Evolutionary conservation across 192 early-diverging fungal genomes (phyloP).

Genomic region (Pilobolus umbonatus): DNA sequence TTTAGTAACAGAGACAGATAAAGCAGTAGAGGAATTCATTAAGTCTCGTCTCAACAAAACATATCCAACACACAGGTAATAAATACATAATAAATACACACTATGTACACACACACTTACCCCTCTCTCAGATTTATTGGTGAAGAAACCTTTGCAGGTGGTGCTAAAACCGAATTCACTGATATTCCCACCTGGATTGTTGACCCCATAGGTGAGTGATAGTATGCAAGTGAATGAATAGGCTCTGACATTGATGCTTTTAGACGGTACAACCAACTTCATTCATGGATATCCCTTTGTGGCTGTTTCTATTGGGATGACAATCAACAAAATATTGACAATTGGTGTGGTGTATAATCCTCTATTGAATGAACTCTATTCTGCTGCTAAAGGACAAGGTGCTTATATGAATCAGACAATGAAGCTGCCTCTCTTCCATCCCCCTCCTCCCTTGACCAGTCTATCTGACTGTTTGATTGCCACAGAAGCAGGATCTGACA

Average conservation of each 20-base stretch:
- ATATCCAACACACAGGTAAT: constrained; percentile 64
- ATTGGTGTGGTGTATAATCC: constrained; percentile 93
- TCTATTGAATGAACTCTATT: constrained; percentile 72
- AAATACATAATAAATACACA: neutral
- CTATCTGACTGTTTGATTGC: constrained; percentile 69
- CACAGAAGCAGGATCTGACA: constrained; percentile 82
- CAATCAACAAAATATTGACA: constrained; percentile 64
- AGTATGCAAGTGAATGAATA: neutral
- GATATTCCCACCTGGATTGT: constrained; percentile 85
- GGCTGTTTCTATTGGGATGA: constrained; percentile 81
- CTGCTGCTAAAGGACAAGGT: constrained; percentile 56
- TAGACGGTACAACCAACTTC: constrained; percentile 77
- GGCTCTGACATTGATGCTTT: neutral
- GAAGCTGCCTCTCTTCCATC: constrained; percentile 57
- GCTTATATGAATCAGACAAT: constrained; percentile 55
- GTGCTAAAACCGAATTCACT: constrained; percentile 47
- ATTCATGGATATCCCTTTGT: constrained; percentile 79
- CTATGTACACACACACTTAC: neutral
- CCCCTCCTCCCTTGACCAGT: constrained; percentile 51
- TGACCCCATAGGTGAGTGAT: constrained; percentile 67
- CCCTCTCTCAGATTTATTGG: constrained; percentile 65
- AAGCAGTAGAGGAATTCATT: constrained; percentile 72
- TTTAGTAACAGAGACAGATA: constrained; percentile 84
- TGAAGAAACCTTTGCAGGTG: constrained; percentile 74
- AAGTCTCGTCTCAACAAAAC: constrained; percentile 49